A percentile compares a stretch with the other conserved stretches of the same genome.
phyloP scores from a whole-genome alignment of 352 stramenopile species.

The Phytophthora idaei region DNA sequence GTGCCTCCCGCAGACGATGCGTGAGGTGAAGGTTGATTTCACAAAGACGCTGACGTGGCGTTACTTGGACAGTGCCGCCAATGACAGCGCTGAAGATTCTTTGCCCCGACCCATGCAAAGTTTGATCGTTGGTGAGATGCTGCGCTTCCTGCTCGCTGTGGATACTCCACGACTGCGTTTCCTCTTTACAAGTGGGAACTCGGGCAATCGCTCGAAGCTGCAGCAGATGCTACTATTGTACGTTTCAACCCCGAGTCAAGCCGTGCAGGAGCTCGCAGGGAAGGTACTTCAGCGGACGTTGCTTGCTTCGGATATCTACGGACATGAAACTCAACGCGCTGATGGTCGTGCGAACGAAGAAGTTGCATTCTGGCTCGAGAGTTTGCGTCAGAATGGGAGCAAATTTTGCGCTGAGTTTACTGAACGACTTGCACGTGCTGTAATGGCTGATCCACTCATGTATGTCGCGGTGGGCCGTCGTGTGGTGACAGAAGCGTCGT shows the following conservation, averaged over 20 bases:
- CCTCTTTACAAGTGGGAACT: conserved; percentile 39
- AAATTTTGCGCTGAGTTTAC: conserved; percentile 48
- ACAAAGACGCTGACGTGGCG: conserved; percentile 79
- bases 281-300: conserved; percentile 66
- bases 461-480: conserved; percentile 43
- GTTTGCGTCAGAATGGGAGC: conserved; percentile 44
- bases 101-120: conserved; percentile 41
- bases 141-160: conserved; percentile 69
- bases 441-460: conserved; percentile 54
- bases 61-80: conserved; percentile 39
- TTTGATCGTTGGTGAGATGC: conserved; percentile 72
- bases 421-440: conserved; percentile 48
- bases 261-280: conserved; percentile 47
- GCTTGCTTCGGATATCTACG: conserved; percentile 62
- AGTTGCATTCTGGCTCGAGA: conserved; percentile 71
- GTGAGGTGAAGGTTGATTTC: conserved; percentile 85
- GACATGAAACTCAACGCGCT: conserved; percentile 21
- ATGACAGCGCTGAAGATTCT: conserved; percentile 1
- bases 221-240: conserved; percentile 71
- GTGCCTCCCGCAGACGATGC: conserved; percentile 75
- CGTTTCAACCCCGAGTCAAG: conserved; percentile 40
- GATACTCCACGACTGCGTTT: conserved; percentile 65
- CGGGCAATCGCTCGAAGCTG: conserved; percentile 52
- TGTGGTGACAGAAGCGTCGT: conserved; percentile 13
- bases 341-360: conserved; percentile 49